phyloP scores from a whole-genome alignment of 179 eudicot species.

The Spergularia azorica region DNA sequence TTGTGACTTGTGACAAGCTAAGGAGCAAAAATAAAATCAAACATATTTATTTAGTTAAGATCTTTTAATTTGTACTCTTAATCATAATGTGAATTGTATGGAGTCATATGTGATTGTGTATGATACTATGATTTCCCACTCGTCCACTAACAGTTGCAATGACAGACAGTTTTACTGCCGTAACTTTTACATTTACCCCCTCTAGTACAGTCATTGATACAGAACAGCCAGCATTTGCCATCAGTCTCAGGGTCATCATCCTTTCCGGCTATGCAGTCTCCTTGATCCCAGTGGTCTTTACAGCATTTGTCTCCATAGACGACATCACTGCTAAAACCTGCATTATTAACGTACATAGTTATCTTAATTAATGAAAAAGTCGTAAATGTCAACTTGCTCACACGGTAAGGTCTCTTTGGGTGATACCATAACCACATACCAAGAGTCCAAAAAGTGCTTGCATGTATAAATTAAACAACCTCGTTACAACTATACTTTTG shows the following conservation, averaged over 20 bases:
- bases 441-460: not conserved
- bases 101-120: not conserved
- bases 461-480: no score
- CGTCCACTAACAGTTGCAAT: not conserved
- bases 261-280: not conserved
- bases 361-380: no score
- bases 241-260: not conserved
- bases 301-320: not conserved
- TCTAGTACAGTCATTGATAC: not conserved
- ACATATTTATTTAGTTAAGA: no score
- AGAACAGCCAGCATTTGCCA: slow-evolving; percentile 2
- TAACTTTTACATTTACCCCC: not conserved
- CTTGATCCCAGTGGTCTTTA: not conserved
- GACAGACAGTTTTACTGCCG: not conserved
- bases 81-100: no score
- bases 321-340: not conserved
- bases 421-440: not conserved
- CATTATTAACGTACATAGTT: no score
- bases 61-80: no score
- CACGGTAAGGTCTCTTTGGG: no score
- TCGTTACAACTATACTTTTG: no score
- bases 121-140: no score
- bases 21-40: no score
- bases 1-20: no score
- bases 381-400: no score